Percentiles rank a stretch among this genome's conserved stretches.
phyloP scores from a whole-genome alignment of 164 flowering plant genomes.

The Aristolochia contorta region DNA sequence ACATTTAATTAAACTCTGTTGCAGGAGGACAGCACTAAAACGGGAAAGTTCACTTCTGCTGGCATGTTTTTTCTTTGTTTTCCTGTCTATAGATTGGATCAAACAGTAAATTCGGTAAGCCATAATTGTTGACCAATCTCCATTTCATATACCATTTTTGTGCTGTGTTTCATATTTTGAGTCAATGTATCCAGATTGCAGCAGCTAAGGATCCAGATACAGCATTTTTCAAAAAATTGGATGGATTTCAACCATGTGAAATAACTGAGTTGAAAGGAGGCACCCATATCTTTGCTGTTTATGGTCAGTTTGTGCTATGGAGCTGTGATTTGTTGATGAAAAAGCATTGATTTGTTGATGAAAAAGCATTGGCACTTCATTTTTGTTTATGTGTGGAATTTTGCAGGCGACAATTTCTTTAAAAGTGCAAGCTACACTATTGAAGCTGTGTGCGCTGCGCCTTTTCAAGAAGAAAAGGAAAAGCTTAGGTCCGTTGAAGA shows the following conservation, averaged over 20 bases:
- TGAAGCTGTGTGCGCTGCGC: constrained; percentile 74
- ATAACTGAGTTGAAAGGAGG: constrained; percentile 85
- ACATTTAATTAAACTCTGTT: not conserved
- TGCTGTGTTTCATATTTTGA: constrained; percentile 1
- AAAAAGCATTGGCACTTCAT: not conserved
- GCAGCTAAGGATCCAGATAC: constrained; percentile 86
- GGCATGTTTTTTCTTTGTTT: constrained; percentile 98
- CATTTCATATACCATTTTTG: not conserved
- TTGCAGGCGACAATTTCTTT: constrained; percentile 93
- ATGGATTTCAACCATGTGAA: constrained; percentile 97
- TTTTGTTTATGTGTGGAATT: constrained; percentile 1
- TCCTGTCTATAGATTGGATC: constrained; percentile 85
- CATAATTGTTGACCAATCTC: not conserved
- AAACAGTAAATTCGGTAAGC: constrained; percentile 48
- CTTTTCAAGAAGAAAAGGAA: constrained; percentile 66
- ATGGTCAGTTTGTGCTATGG: constrained; percentile 46
- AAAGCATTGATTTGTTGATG: constrained; percentile 2
- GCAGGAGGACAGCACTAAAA: constrained; percentile 84
- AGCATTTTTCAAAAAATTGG: constrained; percentile 83
- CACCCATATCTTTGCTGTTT: constrained; percentile 89
- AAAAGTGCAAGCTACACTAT: constrained; percentile 82
- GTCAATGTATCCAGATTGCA: constrained; percentile 38
- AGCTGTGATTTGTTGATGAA: not conserved
- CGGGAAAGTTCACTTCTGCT: constrained; percentile 88
- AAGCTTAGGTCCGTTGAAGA: constrained; percentile 74